phyloP scores from a whole-genome alignment of 148 eudicot species.

The Rhododendron kiyosumense region DNA sequence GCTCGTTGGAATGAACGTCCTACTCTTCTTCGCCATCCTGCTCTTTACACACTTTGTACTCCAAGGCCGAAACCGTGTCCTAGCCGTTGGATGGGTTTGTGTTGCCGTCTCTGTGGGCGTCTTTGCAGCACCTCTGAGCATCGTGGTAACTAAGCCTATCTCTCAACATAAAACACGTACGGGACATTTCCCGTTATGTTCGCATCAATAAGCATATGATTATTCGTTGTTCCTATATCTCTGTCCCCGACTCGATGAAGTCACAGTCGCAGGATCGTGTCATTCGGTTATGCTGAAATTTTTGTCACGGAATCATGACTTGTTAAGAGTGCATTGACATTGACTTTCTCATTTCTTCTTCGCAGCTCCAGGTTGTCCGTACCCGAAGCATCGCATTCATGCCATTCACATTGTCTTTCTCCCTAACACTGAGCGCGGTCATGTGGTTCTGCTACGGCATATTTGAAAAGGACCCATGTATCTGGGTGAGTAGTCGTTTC shows the following conservation, averaged over 20 bases:
- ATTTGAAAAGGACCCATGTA: conserved; percentile 32
- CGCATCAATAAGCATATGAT: background rate
- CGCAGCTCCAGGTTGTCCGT: conserved; percentile 53
- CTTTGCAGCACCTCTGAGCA: conserved; percentile 65
- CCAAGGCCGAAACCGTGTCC: conserved; percentile 10
- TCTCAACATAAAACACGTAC: background rate
- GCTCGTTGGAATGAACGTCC: conserved; percentile 30
- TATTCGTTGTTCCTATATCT: background rate
- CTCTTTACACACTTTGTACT: conserved; percentile 24
- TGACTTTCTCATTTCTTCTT: background rate
- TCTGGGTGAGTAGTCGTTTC: conserved; percentile 33
- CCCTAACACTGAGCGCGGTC: conserved; percentile 53
- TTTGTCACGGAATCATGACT: too few relatives aligned
- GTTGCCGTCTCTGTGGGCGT: conserved; percentile 52
- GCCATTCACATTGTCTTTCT: conserved; percentile 64
- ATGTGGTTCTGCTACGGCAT: conserved; percentile 68
- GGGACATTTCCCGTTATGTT: background rate
- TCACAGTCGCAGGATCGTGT: too few relatives aligned
- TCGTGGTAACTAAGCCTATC: conserved; percentile 40
- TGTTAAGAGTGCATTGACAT: too few relatives aligned
- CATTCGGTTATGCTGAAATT: too few relatives aligned
- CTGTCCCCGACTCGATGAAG: too few relatives aligned
- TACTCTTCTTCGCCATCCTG: conserved; percentile 30
- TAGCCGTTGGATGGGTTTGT: conserved; percentile 57
- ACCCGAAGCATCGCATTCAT: conserved; percentile 63